Conservation (phyloP, 495 filamentous ascomycete species). For the Extremus antarcticus region DNA sequence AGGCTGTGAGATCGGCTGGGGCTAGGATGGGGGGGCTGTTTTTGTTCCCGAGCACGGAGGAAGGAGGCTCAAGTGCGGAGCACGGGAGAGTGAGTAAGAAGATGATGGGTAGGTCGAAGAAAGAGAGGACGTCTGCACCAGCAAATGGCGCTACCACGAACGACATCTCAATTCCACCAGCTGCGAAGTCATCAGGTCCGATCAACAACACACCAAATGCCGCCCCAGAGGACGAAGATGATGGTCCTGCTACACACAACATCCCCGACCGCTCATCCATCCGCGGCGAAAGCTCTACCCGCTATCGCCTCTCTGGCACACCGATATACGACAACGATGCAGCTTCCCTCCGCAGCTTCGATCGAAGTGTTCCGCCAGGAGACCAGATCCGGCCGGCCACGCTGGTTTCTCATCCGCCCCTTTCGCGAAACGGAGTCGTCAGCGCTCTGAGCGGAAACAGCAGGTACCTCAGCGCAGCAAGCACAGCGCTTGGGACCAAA, state of each 20-base stretch:
- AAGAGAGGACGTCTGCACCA: background rate
- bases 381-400: no score
- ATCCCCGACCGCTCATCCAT: background rate
- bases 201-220: no score
- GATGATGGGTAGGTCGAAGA: background rate
- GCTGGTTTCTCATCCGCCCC: no score
- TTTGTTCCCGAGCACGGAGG: background rate
- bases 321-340: conserved; percentile 5
- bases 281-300: conserved; percentile 3
- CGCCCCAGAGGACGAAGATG: no score
- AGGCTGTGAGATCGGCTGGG: background rate
- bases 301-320: conserved; percentile 2
- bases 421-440: no score
- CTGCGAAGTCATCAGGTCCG: no score
- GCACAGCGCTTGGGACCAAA: background rate
- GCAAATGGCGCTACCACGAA: background rate
- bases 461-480: conserved; percentile 14
- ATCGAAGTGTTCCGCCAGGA: no score
- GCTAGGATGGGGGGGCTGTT: background rate
- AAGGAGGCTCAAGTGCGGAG: background rate
- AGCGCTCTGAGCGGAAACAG: conserved; percentile 3
- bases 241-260: background rate
- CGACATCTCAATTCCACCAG: background rate
- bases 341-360: background rate
- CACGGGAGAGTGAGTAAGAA: background rate